Conservation (phyloP, 2,329 filamentous ascomycete genomes). For the Fusarium vanettenii region DNA sequence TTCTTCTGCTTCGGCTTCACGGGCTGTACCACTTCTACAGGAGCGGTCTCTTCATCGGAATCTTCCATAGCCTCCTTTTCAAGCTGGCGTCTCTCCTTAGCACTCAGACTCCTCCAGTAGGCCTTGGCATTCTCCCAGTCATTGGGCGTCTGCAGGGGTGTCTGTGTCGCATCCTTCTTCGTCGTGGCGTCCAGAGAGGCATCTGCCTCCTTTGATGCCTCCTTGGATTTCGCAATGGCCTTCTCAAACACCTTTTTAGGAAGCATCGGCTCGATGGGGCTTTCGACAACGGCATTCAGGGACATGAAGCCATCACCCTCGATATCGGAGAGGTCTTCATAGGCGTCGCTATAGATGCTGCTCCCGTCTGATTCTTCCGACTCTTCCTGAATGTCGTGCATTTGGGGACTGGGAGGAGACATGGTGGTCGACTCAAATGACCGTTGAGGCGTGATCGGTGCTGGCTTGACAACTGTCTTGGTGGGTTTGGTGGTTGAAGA, state of each 20-base stretch:
- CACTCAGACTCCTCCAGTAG: slow-evolving; percentile 76
- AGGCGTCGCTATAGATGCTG: slow-evolving; percentile 80
- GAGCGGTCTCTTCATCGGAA: slow-evolving; percentile 58
- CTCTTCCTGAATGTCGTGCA: slow-evolving; percentile 52
- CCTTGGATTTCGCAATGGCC: slow-evolving; percentile 35
- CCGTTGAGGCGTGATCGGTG: slow-evolving; percentile 23
- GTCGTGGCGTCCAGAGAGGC: slow-evolving; percentile 1
- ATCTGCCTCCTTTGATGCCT: slow-evolving; percentile 27
- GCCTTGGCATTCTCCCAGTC: slow-evolving; percentile 77
- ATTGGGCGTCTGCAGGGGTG: slow-evolving; percentile 40
- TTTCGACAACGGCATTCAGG: slow-evolving; percentile 77
- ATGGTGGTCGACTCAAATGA: slow-evolving; percentile 32
- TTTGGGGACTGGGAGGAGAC: slow-evolving; percentile 36
- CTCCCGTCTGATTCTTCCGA: slow-evolving; percentile 60
- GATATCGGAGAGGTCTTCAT: slow-evolving; percentile 75
- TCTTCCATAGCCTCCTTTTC: slow-evolving; percentile 68
- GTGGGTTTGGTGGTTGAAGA: neutral
- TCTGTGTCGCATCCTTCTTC: neutral
- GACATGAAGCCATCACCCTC: slow-evolving; percentile 78
- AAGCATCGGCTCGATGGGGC: slow-evolving; percentile 53
- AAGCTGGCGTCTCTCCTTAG: slow-evolving; percentile 71
- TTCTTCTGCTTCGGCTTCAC: slow-evolving; percentile 46
- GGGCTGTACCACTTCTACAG: slow-evolving; percentile 40
- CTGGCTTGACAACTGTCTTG: neutral
- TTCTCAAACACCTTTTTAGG: slow-evolving; percentile 40